Base-by-base conservation (phyloP, 805 yeast species). In the Schwanniomyces occidentalis region DNA sequence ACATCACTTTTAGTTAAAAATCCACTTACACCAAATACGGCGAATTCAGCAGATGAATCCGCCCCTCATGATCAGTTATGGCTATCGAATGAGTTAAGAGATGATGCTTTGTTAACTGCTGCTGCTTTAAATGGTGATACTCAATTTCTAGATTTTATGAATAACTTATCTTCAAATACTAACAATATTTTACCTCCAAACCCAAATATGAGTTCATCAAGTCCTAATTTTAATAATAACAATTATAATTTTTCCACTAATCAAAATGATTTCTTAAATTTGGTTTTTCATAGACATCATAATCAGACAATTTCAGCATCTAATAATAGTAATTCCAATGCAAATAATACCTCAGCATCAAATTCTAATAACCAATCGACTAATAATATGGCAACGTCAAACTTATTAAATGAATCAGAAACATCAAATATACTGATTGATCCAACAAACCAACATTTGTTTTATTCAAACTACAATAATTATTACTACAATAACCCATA, bases 101-200 rank as follows among this genome's bases (percentile, higher is more conserved):
- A 80, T 44, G 89, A 83, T 47, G 89, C 88, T 0, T 58, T 83
- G 17, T 60, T 83, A 41, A 81, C 89, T 0, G 89, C 89, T 0
- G 82, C 86, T 4, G 89, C 90, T 0, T 76, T 48, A 31, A 75
- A 75, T 38, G 80, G 81, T 31, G 82, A 76, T 39, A 69, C 77
- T 4, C 78, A 76, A 37, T 75, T 77, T 40, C 58, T 78, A 14
- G 85, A 80, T 32, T 65, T 78, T 48, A 67, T 76, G 61, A 54
- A 49, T 30, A 52, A 46, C 27, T 37, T 48, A 22, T 45, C 39
- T 15, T 20, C 40, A 4, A 34, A 36, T 9, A 27, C 37, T n/a
- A 30, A 18, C 16, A 28, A 37, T 17, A 26, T 21, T 14, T 14
- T 36, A 9, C 27, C 40, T 13, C 23, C 38, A 16, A 34, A 32